These are phyloP conservation scores for Pichia insulana DNA, from an alignment of 805 yeast species.

Conservation along the genomic window DNA sequence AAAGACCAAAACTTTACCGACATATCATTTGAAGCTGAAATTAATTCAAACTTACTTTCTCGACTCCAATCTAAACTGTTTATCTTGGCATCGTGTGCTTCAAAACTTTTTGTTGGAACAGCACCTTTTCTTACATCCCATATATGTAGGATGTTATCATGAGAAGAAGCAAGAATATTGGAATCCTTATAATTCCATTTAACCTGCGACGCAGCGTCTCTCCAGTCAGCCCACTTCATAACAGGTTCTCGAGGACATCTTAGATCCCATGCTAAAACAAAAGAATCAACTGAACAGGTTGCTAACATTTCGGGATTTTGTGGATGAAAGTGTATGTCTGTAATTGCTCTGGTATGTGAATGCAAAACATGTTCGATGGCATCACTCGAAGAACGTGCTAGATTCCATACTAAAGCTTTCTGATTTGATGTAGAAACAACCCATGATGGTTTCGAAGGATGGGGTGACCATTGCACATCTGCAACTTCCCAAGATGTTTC, in stretches of 20 bases:
- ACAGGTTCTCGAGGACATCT: slow-evolving; percentile 70
- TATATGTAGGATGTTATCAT: slow-evolving; percentile 66
- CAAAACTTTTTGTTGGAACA: slow-evolving; percentile 54
- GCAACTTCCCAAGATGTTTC: slow-evolving; percentile 97
- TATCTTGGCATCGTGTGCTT: slow-evolving; percentile 78
- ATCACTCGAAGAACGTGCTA: slow-evolving; percentile 48
- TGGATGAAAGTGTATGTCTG: slow-evolving; percentile 92
- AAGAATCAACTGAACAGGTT: slow-evolving; percentile 88
- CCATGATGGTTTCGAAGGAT: slow-evolving; percentile 77
- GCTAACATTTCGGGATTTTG: slow-evolving; percentile 79
- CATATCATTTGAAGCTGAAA: slow-evolving; percentile 82
- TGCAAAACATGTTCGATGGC: slow-evolving; percentile 87
- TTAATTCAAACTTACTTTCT: slow-evolving; percentile 46
- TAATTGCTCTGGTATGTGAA: slow-evolving; percentile 85
- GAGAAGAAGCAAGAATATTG: slow-evolving; percentile 75
- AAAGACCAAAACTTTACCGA: slow-evolving; percentile 80
- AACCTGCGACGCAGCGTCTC: slow-evolving; percentile 90
- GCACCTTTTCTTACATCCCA: slow-evolving; percentile 91
- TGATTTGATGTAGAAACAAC: slow-evolving; percentile 91
- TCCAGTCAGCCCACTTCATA: slow-evolving; percentile 83
- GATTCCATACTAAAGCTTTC: slow-evolving; percentile 91
- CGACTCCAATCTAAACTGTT: slow-evolving; percentile 83
- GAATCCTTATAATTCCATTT: slow-evolving; percentile 82
- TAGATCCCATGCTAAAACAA: slow-evolving; percentile 84
- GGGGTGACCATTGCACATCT: slow-evolving; percentile 98